Evolutionary conservation across 2,329 filamentous ascomycete genomes (phyloP).

Genomic region (Aureobasidium melanogenum): DNA sequence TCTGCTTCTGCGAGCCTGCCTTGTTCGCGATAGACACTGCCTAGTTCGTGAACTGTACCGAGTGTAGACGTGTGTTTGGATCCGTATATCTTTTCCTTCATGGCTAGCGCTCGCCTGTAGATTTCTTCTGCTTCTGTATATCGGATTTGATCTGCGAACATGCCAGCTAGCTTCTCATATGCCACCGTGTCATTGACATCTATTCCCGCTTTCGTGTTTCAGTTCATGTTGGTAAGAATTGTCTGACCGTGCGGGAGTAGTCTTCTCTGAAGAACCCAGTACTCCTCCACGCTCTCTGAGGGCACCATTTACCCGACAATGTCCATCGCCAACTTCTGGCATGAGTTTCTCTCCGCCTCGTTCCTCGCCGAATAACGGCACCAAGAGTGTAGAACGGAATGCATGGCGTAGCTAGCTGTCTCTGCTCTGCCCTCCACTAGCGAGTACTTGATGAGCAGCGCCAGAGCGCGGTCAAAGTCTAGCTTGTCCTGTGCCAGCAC

Average conservation of each 20-base stretch:
- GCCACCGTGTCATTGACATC: too few relatives aligned
- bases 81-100: constrained; percentile 2
- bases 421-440: constrained; percentile 16
- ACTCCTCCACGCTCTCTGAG: background rate
- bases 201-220: background rate
- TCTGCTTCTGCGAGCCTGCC: too few relatives aligned
- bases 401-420: constrained; percentile 24
- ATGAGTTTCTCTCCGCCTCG: constrained; percentile 12
- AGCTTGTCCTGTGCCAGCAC: constrained; percentile 12
- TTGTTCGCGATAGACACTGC: too few relatives aligned
- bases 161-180: background rate
- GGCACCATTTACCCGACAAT: background rate
- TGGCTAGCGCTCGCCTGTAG: background rate
- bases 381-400: constrained; percentile 28
- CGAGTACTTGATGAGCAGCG: constrained; percentile 22
- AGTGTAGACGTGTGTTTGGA: background rate
- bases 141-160: constrained; percentile 12
- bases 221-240: background rate
- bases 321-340: background rate
- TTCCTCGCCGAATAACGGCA: constrained; percentile 12
- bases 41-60: background rate
- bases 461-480: constrained; percentile 17
- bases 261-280: background rate
- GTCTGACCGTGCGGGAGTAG: background rate
- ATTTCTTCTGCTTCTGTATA: constrained; percentile 15